These are phyloP conservation scores for Endoconidiophora polonica DNA, from an alignment of 2,329 filamentous ascomycete genomes.

Conservation along the genomic window DNA sequence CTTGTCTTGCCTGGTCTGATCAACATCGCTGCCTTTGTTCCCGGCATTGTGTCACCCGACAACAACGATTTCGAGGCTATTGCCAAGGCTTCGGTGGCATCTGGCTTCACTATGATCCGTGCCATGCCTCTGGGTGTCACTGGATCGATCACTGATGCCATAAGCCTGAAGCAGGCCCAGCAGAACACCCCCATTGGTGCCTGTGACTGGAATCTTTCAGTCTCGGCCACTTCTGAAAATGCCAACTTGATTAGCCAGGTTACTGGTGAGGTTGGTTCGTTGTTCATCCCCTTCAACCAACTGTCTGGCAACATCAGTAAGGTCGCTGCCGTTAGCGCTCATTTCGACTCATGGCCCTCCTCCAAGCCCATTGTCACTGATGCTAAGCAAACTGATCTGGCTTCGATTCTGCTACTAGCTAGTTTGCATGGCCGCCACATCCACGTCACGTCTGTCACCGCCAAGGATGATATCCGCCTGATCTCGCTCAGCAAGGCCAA, in stretches of 20 bases:
- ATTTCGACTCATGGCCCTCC: conserved; percentile 62
- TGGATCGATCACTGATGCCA: conserved; percentile 54
- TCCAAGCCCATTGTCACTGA: conserved; percentile 71
- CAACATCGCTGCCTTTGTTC: conserved; percentile 68
- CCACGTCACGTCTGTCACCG: conserved; percentile 67
- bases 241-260: conserved; percentile 58
- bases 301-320: conserved; percentile 71
- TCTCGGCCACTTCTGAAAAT: conserved; percentile 57
- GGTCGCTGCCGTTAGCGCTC: conserved; percentile 60
- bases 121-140: conserved; percentile 62
- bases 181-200: conserved; percentile 50
- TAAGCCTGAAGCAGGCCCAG: conserved; percentile 54
- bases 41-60: conserved; percentile 46
- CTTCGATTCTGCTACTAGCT: conserved; percentile 62
- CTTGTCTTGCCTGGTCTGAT: conserved; percentile 57
- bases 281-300: conserved; percentile 73
- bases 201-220: conserved; percentile 68
- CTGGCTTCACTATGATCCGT: conserved; percentile 67
- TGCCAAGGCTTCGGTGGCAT: conserved; percentile 55
- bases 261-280: conserved; percentile 56
- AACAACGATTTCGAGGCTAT: conserved; percentile 53
- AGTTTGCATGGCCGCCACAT: conserved; percentile 64
- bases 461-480: conserved; percentile 60
- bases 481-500: conserved; percentile 67
- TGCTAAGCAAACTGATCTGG: conserved; percentile 63